Conservation (phyloP, 306 rosid genomes). For the Oemleria cerasiformis region DNA sequence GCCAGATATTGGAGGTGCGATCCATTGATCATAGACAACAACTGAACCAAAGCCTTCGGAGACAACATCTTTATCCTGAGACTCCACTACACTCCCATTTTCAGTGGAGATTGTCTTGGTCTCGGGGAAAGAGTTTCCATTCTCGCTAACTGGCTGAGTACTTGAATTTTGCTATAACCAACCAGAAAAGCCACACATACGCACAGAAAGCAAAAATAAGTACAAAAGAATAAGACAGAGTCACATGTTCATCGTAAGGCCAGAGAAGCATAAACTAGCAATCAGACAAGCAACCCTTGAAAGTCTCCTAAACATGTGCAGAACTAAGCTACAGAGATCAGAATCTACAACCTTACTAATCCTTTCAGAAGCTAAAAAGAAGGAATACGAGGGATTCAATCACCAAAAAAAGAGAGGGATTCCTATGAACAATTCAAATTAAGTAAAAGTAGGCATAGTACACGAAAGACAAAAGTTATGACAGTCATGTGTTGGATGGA, state of each 20-base stretch:
- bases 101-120: conserved; percentile 65
- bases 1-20: conserved; percentile 66
- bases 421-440: not conserved
- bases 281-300: not conserved
- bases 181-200: conserved; percentile 17
- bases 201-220: conserved; percentile 7
- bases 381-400: too few relatives aligned
- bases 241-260: not conserved
- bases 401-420: not conserved
- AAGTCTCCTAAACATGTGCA: not conserved
- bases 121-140: conserved; percentile 72
- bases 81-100: conserved; percentile 59
- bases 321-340: not conserved
- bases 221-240: not conserved
- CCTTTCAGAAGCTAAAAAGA: not conserved
- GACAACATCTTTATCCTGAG: conserved; percentile 75
- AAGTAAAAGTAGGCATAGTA: too few relatives aligned
- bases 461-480: not conserved
- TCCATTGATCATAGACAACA: conserved; percentile 82
- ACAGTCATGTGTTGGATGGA: not conserved
- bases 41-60: conserved; percentile 66
- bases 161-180: conserved; percentile 57
- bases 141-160: conserved; percentile 59
- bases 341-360: not conserved
- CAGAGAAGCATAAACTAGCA: not conserved